These are phyloP conservation scores for Trichothecium roseum DNA, from an alignment of 2,329 filamentous ascomycete genomes.

Conservation along the genomic window DNA sequence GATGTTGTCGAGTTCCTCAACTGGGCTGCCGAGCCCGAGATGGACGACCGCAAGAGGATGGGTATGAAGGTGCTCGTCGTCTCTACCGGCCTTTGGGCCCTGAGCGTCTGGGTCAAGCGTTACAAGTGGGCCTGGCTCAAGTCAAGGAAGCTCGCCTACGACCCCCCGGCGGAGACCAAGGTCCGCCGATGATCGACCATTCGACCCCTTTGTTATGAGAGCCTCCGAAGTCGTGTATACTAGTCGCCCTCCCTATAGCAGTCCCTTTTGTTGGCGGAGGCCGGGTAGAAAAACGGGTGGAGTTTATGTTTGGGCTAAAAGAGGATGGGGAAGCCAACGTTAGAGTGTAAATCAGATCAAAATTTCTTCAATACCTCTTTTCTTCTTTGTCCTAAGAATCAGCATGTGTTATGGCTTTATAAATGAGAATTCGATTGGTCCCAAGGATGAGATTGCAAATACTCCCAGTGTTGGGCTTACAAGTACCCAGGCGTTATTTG, in stretches of 20 bases:
- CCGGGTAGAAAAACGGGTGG: slow-evolving; percentile 18
- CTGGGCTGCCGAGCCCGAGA: slow-evolving; percentile 98
- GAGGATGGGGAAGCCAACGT: slow-evolving; percentile 18
- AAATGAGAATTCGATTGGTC: no score
- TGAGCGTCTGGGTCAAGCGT: slow-evolving; percentile 97
- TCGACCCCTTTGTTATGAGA: slow-evolving; percentile 8
- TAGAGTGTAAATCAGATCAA: slow-evolving; percentile 43
- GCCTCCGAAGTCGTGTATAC: slow-evolving; percentile 21
- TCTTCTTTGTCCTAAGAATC: slow-evolving; percentile 5
- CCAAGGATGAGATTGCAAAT: no score
- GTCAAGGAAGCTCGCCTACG: slow-evolving; percentile 87
- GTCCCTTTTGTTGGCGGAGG: slow-evolving; percentile 31
- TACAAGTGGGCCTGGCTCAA: slow-evolving; percentile 99
- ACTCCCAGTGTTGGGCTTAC: no score
- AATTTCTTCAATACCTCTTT: slow-evolving; percentile 28
- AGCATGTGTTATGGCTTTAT: no score
- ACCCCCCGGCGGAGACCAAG: slow-evolving; percentile 53
- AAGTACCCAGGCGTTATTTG: no score
- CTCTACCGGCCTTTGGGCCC: slow-evolving; percentile 64
- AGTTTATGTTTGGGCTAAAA: slow-evolving; percentile 9
- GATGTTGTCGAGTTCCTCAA: slow-evolving; percentile 98
- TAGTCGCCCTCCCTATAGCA: slow-evolving; percentile 30
- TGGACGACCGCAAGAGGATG: slow-evolving; percentile 99
- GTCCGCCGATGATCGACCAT: slow-evolving; percentile 35
- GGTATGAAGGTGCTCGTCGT: slow-evolving; percentile 91